A percentile compares a stretch with the other conserved stretches of the same genome.
phyloP scores from a whole-genome alignment of 2,329 filamentous ascomycete genomes.

The Claviceps pusilla region DNA sequence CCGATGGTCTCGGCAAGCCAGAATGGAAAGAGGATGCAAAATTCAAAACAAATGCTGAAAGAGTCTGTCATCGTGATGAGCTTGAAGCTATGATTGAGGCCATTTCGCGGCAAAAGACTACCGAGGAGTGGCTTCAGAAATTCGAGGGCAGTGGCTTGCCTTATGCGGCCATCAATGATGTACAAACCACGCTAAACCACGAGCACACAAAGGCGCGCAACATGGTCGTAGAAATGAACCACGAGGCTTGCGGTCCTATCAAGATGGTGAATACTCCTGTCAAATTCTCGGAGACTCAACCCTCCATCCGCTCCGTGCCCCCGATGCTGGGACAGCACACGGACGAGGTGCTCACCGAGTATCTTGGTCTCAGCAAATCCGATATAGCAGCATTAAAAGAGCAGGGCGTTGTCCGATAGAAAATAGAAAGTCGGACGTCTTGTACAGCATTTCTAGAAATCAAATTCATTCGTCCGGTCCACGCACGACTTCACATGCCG shows the following conservation, averaged over 20 bases:
- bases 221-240: slow-evolving; percentile 83
- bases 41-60: slow-evolving; percentile 45
- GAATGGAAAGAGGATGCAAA: slow-evolving; percentile 46
- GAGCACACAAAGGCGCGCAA: slow-evolving; percentile 68
- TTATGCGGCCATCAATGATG: slow-evolving; percentile 83
- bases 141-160: slow-evolving; percentile 89
- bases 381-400: slow-evolving; percentile 48
- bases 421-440: not conserved
- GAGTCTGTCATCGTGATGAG: slow-evolving; percentile 56
- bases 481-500: not conserved
- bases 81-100: slow-evolving; percentile 68
- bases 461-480: not conserved
- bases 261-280: slow-evolving; percentile 88
- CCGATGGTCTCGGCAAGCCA: slow-evolving; percentile 39
- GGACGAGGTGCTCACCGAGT: slow-evolving; percentile 51
- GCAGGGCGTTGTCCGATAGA: slow-evolving; percentile 49
- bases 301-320: slow-evolving; percentile 61
- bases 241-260: slow-evolving; percentile 67
- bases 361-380: slow-evolving; percentile 43
- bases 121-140: slow-evolving; percentile 70
- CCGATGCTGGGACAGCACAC: slow-evolving; percentile 83
- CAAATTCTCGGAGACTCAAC: slow-evolving; percentile 76
- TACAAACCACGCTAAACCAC: slow-evolving; percentile 70
- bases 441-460: not conserved
- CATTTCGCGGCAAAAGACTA: slow-evolving; percentile 62